Percentiles rank a stretch among this genome's conserved stretches.
Evolutionary conservation across 2,329 filamentous ascomycete species (phyloP).

Genomic region (Madurella fahalii): DNA sequence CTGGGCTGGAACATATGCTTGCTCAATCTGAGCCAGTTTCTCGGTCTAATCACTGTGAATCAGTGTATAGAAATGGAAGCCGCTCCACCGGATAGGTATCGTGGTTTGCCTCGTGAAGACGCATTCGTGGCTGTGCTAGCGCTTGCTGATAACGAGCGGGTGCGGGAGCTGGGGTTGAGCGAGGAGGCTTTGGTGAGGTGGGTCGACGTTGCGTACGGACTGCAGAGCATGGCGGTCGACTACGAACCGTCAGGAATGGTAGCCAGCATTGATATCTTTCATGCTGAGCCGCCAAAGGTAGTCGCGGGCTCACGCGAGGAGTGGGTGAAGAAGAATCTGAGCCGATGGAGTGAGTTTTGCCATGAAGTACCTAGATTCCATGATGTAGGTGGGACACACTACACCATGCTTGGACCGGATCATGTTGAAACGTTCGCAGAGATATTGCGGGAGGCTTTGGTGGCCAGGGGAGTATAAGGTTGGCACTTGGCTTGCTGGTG

Average conservation of each 20-base stretch:
- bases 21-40: slow-evolving; percentile 39
- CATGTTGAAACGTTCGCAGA: background rate
- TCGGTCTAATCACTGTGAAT: slow-evolving; percentile 34
- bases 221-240: slow-evolving; percentile 37
- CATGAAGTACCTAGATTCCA: slow-evolving; percentile 31
- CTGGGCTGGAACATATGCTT: slow-evolving; percentile 37
- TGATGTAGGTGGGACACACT: slow-evolving; percentile 36
- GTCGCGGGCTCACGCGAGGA: slow-evolving; percentile 29
- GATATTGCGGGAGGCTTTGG: background rate
- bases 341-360: slow-evolving; percentile 34
- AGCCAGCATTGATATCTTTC: slow-evolving; percentile 39
- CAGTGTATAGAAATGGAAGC: background rate
- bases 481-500: no score
- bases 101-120: no score
- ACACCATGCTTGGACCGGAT: slow-evolving; percentile 31
- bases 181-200: slow-evolving; percentile 30
- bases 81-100: background rate
- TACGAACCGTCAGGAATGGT: slow-evolving; percentile 42
- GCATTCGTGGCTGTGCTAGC: background rate
- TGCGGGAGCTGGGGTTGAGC: slow-evolving; percentile 32
- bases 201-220: slow-evolving; percentile 33
- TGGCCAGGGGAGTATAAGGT: no score
- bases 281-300: slow-evolving; percentile 32
- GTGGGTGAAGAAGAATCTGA: slow-evolving; percentile 25
- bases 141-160: slow-evolving; percentile 9